Evolutionary conservation across 1,139 yeast species (phyloP), one percentile per base, ranked within the genome.

Genomic region (Petasospora fabianii): DNA sequence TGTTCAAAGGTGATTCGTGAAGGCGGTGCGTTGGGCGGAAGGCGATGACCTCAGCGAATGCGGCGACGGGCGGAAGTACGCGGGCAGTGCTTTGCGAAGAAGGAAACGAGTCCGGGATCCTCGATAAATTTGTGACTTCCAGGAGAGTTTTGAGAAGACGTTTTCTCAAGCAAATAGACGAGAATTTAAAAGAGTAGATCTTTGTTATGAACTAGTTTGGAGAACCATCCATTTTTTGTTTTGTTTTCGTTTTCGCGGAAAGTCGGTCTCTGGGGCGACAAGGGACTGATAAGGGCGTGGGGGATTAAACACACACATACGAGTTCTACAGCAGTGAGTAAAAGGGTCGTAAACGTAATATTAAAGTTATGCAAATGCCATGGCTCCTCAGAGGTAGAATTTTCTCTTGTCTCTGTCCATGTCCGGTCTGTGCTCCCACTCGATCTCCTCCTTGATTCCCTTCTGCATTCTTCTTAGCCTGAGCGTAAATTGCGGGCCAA

Each of bases 351-450:
- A 8, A 20, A 10, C 22, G 22, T 20, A 10, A 20, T 20, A 20
- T 20, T 20, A 20, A n/a, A n/a, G n/a, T n/a, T n/a, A n/a, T n/a
- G n/a, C 7, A 20, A 7, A 24, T 12, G 27, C 27, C 7, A 24
- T 8, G 13, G 6, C 7, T 12, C 5, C 64, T 65, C 69, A 90
- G 53, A 90, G 68, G 60, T 87, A 84, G 60, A 92, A 92, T 75
- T 86, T 87, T 65, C 80, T 80, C 79, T 88, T 92, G 60, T 92
- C 97, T 58, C 84, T 81, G 63, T 92, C 97, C 97, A 92, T 90
- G 51, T 85, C 95, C 12, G 97, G 83, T 53, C 86, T 78, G 65
- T 88, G 95, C 64, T 92, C 97, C 97, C 97, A 92, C 56, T 87
- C 96, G 22, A 86, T 73, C 54, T 92, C 97, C 49, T 87, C 95